Evolutionary conservation across 225 moss, liverwort and hornwort species (phyloP).

Genomic region (Pseudisothecium myosuroides): DNA sequence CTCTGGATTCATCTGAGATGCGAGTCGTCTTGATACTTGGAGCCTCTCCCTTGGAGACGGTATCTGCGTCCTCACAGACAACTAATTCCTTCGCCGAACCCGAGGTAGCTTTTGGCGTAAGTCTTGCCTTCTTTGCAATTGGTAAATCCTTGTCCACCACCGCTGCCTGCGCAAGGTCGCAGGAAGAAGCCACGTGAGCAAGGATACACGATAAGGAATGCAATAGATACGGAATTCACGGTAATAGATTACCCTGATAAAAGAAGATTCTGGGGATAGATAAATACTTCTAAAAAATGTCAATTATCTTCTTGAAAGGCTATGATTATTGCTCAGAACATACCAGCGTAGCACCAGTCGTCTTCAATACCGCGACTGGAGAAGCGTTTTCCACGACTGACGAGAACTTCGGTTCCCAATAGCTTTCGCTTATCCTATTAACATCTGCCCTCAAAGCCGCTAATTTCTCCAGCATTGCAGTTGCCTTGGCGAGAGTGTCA

Average conservation of each 20-base stretch:
- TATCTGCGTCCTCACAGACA: constrained; percentile 15
- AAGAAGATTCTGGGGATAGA: not conserved
- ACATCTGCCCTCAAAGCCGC: constrained; percentile 18
- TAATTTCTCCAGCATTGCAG: constrained; percentile 15
- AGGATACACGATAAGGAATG: not conserved
- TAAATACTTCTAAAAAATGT: not conserved
- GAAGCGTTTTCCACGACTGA: not conserved
- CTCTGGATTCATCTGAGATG: not conserved
- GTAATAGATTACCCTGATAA: not conserved
- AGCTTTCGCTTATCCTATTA: constrained; percentile 15
- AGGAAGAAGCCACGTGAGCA: not conserved
- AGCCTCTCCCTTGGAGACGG: not conserved
- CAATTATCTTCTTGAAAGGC: not conserved
- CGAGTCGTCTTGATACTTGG: not conserved
- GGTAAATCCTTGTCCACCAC: constrained; percentile 12
- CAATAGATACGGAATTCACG: not conserved
- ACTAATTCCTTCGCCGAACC: not conserved
- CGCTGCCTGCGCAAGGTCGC: not conserved
- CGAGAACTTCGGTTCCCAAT: constrained; percentile 9
- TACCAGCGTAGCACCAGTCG: constrained; percentile 4
- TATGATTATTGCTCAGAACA: not conserved
- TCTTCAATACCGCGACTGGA: not conserved
- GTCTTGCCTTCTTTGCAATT: constrained; percentile 22
- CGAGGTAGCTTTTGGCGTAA: not conserved
- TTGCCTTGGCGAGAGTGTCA: constrained; percentile 28